Percentiles rank a stretch among this genome's conserved stretches.
These are phyloP conservation scores for Cercophora samala DNA, from an alignment of 495 filamentous ascomycete species.

Conservation along the genomic window DNA sequence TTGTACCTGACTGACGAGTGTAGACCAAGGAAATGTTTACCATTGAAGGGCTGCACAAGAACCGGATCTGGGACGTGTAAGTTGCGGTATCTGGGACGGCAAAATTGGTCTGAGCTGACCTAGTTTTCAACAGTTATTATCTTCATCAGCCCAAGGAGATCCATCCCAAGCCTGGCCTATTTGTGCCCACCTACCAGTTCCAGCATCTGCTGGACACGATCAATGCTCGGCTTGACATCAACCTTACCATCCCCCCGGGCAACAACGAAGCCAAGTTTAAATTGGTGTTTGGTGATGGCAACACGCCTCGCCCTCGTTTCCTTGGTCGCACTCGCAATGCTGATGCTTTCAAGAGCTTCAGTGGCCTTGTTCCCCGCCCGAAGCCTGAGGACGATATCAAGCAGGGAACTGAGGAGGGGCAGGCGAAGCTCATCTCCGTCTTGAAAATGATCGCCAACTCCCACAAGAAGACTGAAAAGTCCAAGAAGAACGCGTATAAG, in stretches of 20 bases:
- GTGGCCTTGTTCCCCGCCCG: slow-evolving; percentile 24
- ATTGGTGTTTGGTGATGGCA: slow-evolving; percentile 53
- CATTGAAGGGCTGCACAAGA: slow-evolving; percentile 50
- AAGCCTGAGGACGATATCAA: slow-evolving; percentile 23
- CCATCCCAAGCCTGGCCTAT: slow-evolving; percentile 51
- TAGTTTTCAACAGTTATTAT: slow-evolving; percentile 56
- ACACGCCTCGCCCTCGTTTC: slow-evolving; percentile 60
- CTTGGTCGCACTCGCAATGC: slow-evolving; percentile 52
- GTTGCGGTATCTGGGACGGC: slow-evolving; percentile 27
- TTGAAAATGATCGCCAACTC: slow-evolving; percentile 25
- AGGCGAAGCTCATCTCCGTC: slow-evolving; percentile 14
- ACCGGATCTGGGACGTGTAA: slow-evolving; percentile 71
- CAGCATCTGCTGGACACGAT: slow-evolving; percentile 56
- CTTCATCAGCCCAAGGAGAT: slow-evolving; percentile 50
- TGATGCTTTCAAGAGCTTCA: slow-evolving; percentile 34
- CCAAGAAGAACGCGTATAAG: slow-evolving; percentile 45
- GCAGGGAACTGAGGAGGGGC: slow-evolving; percentile 17
- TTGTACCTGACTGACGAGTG: not conserved
- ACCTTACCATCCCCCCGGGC: slow-evolving; percentile 51
- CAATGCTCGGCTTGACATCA: slow-evolving; percentile 48
- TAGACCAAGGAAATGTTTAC: slow-evolving; percentile 57
- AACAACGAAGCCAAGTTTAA: slow-evolving; percentile 48
- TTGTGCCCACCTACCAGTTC: slow-evolving; percentile 64
- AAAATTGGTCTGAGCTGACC: not conserved
- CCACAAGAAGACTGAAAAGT: slow-evolving; percentile 23